Conservation (phyloP, 2,329 filamentous ascomycete species). For the Neofusicoccum ribis region DNA sequence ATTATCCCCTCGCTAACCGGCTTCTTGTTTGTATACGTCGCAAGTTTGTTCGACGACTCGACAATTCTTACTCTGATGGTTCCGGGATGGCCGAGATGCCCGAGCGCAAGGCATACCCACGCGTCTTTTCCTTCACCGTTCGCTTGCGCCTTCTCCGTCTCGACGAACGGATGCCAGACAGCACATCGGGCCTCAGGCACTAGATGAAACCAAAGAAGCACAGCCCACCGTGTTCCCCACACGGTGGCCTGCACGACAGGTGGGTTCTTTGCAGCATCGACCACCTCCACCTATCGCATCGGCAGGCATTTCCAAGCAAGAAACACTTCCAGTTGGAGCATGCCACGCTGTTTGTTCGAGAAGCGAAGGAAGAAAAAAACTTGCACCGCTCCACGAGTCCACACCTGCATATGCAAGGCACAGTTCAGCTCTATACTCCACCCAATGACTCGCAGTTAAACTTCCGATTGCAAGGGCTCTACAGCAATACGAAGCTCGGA, state of each 20-base stretch:
- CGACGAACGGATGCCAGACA: conserved; percentile 9
- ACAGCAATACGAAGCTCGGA: not conserved
- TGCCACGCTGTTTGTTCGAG: conserved; percentile 1
- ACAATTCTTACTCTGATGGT: not conserved
- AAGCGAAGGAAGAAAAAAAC: not conserved
- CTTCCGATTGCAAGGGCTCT: not conserved
- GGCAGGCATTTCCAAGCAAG: not conserved
- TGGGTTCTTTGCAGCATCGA: too few relatives aligned
- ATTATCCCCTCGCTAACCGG: too few relatives aligned
- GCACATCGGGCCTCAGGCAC: conserved; percentile 10
- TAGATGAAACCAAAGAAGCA: conserved; percentile 5
- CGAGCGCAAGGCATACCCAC: conserved; percentile 4
- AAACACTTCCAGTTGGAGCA: conserved; percentile 6
- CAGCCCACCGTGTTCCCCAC: not conserved
- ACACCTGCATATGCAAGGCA: conserved; percentile 6
- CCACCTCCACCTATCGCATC: not conserved
- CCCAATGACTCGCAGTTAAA: too few relatives aligned
- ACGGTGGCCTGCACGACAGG: too few relatives aligned
- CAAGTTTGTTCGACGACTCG: not conserved
- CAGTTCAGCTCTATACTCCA: not conserved
- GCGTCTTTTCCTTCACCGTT: not conserved
- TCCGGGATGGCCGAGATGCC: not conserved
- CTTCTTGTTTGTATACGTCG: too few relatives aligned
- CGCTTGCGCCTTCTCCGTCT: not conserved
- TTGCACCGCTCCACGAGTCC: not conserved